Base-by-base conservation (phyloP, 148 eudicot species). In the Fagopyrum esculentum region DNA sequence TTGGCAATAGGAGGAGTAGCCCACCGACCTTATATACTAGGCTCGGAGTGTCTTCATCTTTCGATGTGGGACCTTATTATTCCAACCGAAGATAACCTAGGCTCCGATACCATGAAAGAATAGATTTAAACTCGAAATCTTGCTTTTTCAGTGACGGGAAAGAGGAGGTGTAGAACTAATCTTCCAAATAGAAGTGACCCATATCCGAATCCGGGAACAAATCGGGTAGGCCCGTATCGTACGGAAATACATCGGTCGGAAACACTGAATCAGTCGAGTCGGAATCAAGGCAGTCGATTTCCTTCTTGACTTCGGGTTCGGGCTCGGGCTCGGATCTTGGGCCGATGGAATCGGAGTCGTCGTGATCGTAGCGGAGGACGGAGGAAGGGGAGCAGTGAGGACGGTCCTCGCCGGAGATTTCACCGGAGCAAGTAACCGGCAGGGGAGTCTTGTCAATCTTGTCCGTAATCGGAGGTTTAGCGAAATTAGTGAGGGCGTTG, bases 401-500 rank as follows among this genome's bases (percentile, higher is more conserved):
- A 71, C 75, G 75, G 71, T 85, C 85, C 50, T 79, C 88, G 55
- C 73, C 73, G 13, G 73, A 71, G 72, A 44, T 50, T 77, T 6
- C 12, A 48, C 26, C 78, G 76, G 73, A 10, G 17, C 16, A 48
- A 26, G 61, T 17, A 17, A 74, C 69, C 71, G 46, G 71, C 71
- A 45, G 71, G 12, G 76, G 60, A 2, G 35, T 22, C 26, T 22
- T 22, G 26, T 22, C 26, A 22, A 22, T 35, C 40, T 35, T 35
- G 40, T 35, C 40, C 40, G 40, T 35, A 35, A 35, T 35, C 40
- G 80, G 73, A 6, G 82, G 81, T 0, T 48, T n/a, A 29, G 75
- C 49, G 77, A 85, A 87, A 71, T 87, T 87, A 0, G 88, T 85
- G 43, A 81, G 82, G 79, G 88, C 88, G 82, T 83, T 79, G 15